These are phyloP conservation scores for Russula olivacea DNA, from an alignment of 768 basidiomycete species.

Conservation along the genomic window DNA sequence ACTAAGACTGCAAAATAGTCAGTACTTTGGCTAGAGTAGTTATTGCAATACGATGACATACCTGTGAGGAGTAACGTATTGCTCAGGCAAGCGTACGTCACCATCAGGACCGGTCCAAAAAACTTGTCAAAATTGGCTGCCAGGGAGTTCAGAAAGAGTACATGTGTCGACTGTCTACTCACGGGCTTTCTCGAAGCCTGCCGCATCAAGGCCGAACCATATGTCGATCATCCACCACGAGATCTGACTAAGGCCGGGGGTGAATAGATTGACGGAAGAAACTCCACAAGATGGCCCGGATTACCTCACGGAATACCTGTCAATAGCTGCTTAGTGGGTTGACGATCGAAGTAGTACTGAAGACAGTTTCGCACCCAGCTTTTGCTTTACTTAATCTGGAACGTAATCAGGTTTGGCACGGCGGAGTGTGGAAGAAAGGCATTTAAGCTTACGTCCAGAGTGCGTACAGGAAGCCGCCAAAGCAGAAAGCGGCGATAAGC, in stretches of 20 bases:
- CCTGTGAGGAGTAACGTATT: constrained; percentile 90
- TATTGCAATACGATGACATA: constrained; percentile 31
- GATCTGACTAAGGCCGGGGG: constrained; percentile 45
- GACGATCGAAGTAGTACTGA: constrained; percentile 23
- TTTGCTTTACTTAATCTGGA: constrained; percentile 56
- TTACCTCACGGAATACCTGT: constrained; percentile 36
- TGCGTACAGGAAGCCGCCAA: constrained; percentile 88
- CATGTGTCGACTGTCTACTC: constrained; percentile 31
- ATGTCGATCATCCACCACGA: constrained; percentile 95
- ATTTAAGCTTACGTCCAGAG: constrained; percentile 74
- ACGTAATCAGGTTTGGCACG: not conserved
- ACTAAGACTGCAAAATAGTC: constrained; percentile 17
- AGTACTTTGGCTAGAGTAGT: constrained; percentile 2
- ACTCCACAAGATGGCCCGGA: constrained; percentile 1
- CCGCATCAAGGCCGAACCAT: constrained; percentile 93
- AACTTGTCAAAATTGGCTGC: constrained; percentile 70
- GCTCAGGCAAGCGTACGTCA: constrained; percentile 84
- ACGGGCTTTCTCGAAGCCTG: constrained; percentile 81
- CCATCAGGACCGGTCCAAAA: constrained; percentile 91
- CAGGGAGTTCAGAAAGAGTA: constrained; percentile 12
- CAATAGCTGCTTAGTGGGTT: not conserved
- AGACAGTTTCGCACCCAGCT: constrained; percentile 40
- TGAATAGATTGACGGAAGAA: not conserved
- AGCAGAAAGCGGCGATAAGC: constrained; percentile 84
- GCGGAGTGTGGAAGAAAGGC: not conserved